Evolutionary conservation across 2,329 filamentous ascomycete species (phyloP).

Genomic region (Xylariaceae sp.): DNA sequence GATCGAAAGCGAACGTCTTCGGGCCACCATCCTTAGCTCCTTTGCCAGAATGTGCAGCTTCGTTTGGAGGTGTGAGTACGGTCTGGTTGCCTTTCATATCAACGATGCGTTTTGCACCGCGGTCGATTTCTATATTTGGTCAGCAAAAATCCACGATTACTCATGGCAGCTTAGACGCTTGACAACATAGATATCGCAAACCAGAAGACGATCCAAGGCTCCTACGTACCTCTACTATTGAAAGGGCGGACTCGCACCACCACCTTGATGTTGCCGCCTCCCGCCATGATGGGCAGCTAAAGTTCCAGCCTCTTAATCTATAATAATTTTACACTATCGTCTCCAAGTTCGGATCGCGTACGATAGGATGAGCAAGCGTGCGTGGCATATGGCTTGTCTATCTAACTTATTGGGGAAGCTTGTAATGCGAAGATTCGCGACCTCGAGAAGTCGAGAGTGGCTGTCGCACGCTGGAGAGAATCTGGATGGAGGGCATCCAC

Average conservation of each 20-base stretch:
- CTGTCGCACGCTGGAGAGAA: slow-evolving; percentile 4
- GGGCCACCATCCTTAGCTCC: slow-evolving; percentile 64
- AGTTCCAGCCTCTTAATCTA: slow-evolving; percentile 17
- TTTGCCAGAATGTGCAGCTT: slow-evolving; percentile 56
- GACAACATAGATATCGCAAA: neutral
- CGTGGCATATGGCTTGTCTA: no score
- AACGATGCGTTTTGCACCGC: slow-evolving; percentile 92
- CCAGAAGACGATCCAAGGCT: neutral
- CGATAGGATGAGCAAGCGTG: slow-evolving; percentile 14
- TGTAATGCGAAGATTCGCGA: neutral
- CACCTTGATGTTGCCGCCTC: slow-evolving; percentile 98
- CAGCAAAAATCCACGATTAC: slow-evolving; percentile 8
- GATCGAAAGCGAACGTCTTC: slow-evolving; percentile 93
- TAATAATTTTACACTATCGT: slow-evolving; percentile 15
- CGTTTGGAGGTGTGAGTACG: slow-evolving; percentile 69
- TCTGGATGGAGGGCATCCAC: slow-evolving; percentile 8
- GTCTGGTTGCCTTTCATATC: slow-evolving; percentile 95
- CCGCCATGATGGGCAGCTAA: slow-evolving; percentile 52
- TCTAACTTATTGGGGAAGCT: neutral
- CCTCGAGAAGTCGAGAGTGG: no score
- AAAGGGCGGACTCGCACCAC: slow-evolving; percentile 96
- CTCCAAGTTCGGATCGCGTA: slow-evolving; percentile 12
- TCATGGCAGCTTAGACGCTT: neutral
- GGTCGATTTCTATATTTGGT: slow-evolving; percentile 67
- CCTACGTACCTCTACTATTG: slow-evolving; percentile 76